Percentiles rank a stretch among this genome's conserved stretches.
phyloP scores from a whole-genome alignment of 129 eudicot species.

The Lactuca sativa region DNA sequence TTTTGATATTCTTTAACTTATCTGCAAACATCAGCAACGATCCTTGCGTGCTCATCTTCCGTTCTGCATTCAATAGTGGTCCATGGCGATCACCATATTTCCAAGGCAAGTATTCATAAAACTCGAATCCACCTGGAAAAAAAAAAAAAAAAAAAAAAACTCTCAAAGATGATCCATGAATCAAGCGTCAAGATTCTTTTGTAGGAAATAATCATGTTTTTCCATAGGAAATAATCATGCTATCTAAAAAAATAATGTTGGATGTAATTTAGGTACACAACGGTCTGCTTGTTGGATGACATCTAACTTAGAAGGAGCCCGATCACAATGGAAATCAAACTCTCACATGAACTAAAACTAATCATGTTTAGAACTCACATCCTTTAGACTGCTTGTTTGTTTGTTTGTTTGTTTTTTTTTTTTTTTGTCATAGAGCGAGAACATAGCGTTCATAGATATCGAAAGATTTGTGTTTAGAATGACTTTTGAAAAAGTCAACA shows the following conservation, averaged over 20 bases:
- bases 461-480: slow-evolving; percentile 66
- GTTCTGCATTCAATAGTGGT: slow-evolving; percentile 86
- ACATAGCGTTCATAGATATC: slow-evolving; percentile 95
- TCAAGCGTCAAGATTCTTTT: slow-evolving; percentile 1
- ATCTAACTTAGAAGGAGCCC: no score
- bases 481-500: slow-evolving; percentile 80
- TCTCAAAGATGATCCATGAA: not conserved
- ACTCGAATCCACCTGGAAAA: slow-evolving; percentile 58
- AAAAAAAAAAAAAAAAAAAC: slow-evolving; percentile 15
- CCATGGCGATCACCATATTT: slow-evolving; percentile 61
- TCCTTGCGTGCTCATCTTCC: slow-evolving; percentile 82
- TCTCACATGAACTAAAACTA: no score
- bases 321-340: no score
- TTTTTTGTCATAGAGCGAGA: slow-evolving; percentile 91
- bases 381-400: slow-evolving; percentile 62
- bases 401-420: no score
- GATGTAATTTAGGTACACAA: no score
- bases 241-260: no score
- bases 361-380: slow-evolving; percentile 38
- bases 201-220: not conserved
- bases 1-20: slow-evolving; percentile 66
- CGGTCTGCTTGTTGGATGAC: no score
- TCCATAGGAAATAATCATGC: not conserved
- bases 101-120: slow-evolving; percentile 69
- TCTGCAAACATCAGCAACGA: slow-evolving; percentile 58